Evolutionary conservation across 345 rosid genomes (phyloP), one percentile per base, ranked within the genome.

Genomic region (Isatis tinctoria): DNA sequence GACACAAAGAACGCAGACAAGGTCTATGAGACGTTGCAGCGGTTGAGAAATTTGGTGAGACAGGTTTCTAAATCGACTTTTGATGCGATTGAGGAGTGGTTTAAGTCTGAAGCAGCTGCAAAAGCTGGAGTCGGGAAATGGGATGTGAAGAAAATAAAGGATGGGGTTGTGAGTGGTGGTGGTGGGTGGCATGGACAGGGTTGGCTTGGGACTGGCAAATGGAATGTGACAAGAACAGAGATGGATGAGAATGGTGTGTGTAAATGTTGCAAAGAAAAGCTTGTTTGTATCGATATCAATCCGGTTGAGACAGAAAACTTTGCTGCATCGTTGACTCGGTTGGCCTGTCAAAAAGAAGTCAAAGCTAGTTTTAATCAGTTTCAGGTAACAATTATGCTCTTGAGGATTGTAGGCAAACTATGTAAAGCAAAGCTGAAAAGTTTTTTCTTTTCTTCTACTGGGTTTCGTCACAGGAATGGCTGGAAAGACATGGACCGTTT

Each of bases 101-200:
- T 95, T 69, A 76, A 78, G 30, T 88, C 92, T 18, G 79, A 82
- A 65, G 75, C 60, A 56, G 96, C 93, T 62, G 83, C 87, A 8
- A 72, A 78, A 28, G 63, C 81, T 65, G 97, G 97, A 61, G 43
- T 70, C 37, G 84, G 72, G 61, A 82, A 81, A 48, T 90, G 88
- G 91, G 96, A 92, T 72, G 81, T 28, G 53, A 73, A 64, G 65
- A 79, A 72, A 56, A 72, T 95, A 70, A 85, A 33, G 79, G 87
- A 92, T 44, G 92, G 84, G 54, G 74, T 95, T 78, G 61, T 74
- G 13, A 85, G 65, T 40, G 90, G 96, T 61, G 99, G 99, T 64
- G 99, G 99, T 79, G 99, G 99, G 62, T 95, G 97, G 99, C 99
- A 95, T 69, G 97, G 99, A 39, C 87, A 84, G 58, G 97, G 99